Evolutionary conservation across 2,329 filamentous ascomycete species (phyloP).

Genomic region (Pseudocercospora eumusae): DNA sequence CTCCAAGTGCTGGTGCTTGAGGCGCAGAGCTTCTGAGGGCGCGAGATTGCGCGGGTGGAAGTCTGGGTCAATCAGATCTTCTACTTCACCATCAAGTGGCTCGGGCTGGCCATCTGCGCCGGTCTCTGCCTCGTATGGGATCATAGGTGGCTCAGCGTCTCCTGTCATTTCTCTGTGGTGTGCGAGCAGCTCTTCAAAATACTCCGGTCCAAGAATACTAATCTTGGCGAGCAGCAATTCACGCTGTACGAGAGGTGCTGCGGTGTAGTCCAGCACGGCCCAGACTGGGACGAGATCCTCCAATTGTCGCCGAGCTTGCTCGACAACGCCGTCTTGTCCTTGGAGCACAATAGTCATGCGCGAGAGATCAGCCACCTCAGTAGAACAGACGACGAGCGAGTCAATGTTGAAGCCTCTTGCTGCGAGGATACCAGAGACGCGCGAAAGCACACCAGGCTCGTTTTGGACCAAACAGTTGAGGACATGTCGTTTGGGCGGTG

Average conservation of each 20-base stretch:
- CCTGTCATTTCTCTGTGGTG: constrained; percentile 88
- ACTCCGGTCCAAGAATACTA: constrained; percentile 94
- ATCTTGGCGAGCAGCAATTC: constrained; percentile 95
- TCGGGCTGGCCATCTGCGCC: constrained; percentile 25
- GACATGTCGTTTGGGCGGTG: constrained; percentile 88
- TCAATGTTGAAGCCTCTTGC: constrained; percentile 99
- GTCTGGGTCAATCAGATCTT: constrained; percentile 51
- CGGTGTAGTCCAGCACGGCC: constrained; percentile 96
- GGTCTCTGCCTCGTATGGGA: constrained; percentile 29
- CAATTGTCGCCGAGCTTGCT: constrained; percentile 91
- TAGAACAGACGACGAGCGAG: constrained; percentile 95
- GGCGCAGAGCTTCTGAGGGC: constrained; percentile 82
- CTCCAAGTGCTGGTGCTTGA: constrained; percentile 97
- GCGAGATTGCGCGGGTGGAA: constrained; percentile 90
- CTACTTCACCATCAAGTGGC: constrained; percentile 17
- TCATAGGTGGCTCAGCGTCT: constrained; percentile 31
- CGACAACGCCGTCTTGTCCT: constrained; percentile 93
- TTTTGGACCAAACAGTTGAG: constrained; percentile 99
- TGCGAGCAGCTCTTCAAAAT: constrained; percentile 93
- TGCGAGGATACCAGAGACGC: constrained; percentile 92
- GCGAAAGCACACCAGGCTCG: constrained; percentile 94
- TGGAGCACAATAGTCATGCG: constrained; percentile 99
- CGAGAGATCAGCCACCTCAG: constrained; percentile 92
- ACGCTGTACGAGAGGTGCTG: constrained; percentile 88
- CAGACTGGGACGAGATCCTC: constrained; percentile 97